Evolutionary conservation across 306 rosid genomes (phyloP).

Genomic region (Mucuna pruriens): DNA sequence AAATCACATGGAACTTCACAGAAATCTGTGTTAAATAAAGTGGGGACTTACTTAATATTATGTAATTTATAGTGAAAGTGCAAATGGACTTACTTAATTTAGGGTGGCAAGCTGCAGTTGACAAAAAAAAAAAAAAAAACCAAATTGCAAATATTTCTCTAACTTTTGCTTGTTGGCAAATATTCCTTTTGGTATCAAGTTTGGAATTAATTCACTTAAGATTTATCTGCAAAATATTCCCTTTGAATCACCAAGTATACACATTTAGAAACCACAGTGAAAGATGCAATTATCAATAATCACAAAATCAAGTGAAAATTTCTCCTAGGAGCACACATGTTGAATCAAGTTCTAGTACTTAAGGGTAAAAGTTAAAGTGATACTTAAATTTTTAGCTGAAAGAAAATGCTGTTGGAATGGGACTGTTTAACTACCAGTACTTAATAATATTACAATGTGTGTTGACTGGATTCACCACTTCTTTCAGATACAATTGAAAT

Average conservation of each 20-base stretch:
- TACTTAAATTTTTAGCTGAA: constrained; percentile 34
- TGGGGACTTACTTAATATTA: not conserved
- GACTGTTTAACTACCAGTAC: not conserved
- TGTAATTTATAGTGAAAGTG: constrained; percentile 3
- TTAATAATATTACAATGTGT: constrained; percentile 25
- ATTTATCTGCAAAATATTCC: not conserved
- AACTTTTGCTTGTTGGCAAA: constrained; percentile 3
- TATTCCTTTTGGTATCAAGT: constrained; percentile 1
- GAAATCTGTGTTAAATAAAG: not conserved
- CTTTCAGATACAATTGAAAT: constrained; percentile 96
- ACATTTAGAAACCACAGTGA: constrained; percentile 20
- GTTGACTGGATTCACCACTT: constrained; percentile 35
- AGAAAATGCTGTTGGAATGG: constrained; percentile 32
- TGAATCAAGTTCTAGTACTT: constrained; percentile 29
- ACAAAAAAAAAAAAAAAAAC: not conserved
- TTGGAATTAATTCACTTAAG: constrained; percentile 27
- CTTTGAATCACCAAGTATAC: not conserved
- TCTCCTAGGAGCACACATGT: constrained; percentile 1
- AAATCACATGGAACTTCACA: not conserved
- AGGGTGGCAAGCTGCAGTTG: constrained; percentile 9
- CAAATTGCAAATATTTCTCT: constrained; percentile 5
- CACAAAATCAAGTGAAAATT: constrained; percentile 27
- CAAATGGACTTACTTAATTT: constrained; percentile 6
- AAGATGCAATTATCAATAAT: constrained; percentile 11
- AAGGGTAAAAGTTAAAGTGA: constrained; percentile 25